Base-by-base conservation (phyloP, 441 rosid genomes). In the Syzygium malaccense region DNA sequence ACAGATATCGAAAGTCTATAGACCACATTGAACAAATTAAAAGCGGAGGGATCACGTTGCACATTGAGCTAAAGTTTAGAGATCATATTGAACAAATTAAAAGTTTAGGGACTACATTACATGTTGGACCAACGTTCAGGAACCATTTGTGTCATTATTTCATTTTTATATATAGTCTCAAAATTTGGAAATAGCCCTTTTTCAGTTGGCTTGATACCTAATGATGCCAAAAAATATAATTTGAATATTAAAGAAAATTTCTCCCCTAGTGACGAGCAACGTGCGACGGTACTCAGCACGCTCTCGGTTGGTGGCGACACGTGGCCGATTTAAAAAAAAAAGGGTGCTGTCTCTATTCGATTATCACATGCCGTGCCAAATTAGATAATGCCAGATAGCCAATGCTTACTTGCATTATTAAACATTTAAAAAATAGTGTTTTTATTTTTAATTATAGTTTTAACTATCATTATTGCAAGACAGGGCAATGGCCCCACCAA, bases 231-330 rank as follows among this genome's bases (percentile, higher is more conserved):
- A 20, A 19, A 12, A 25, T 5, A 37, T 71, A 20, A 71, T 20
- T 37, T 23, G 26, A 71, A 37, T 37, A 33, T 66, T 66, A 10
- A 4, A 23, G 0, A 41, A 66, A 30, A 8, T 66, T 28, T 66
- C 75, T 32, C 41, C 23, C 23, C 0, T 0, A 0, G 80, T 11
- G 80, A 37, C 26, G 1, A 10, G 80, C 83, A 25, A 75, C 19
- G 12, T 28, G 33, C 30, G 75, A 66, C 25, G 75, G 41, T 17
- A 7, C 75, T 75, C 83, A 23, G 83, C 83, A 75, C 83, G n/a
- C n/a, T 45, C 51, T 75, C 23, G 83, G 53, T 23, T 75, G 51
- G n/a, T 75, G n/a, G 83, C 53, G 53, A 75, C 83, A 71, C 80
- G 49, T 75, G 51, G 83, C 0, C 6, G 28, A 23, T 64, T 57